Evolutionary conservation across 2,329 filamentous ascomycete species (phyloP).

Genomic region (Amphichorda felina): DNA sequence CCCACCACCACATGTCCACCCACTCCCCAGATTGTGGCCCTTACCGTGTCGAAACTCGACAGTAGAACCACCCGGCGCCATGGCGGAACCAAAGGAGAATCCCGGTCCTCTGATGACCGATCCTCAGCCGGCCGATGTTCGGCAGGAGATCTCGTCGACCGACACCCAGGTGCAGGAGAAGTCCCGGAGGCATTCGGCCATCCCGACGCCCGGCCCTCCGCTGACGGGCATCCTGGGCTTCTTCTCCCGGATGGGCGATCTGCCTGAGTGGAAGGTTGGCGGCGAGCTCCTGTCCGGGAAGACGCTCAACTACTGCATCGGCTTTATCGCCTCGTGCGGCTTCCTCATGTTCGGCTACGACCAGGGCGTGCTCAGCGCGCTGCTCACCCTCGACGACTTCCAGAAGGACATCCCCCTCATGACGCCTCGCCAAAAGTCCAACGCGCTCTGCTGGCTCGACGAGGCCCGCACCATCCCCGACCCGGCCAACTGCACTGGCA

Average conservation of each 20-base stretch:
- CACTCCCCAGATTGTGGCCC: neutral
- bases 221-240: constrained; percentile 7
- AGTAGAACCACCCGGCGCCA: no score
- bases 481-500: constrained; percentile 11
- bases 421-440: constrained; percentile 12
- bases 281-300: constrained; percentile 11
- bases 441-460: constrained; percentile 12
- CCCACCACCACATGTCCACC: neutral
- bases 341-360: constrained; percentile 17
- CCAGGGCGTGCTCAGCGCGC: constrained; percentile 14
- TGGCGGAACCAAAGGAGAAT: neutral
- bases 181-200: neutral
- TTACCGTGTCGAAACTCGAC: neutral
- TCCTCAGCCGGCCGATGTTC: neutral
- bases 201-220: neutral
- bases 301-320: constrained; percentile 13
- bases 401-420: constrained; percentile 12
- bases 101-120: neutral
- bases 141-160: neutral
- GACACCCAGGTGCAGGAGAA: neutral
- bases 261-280: constrained; percentile 12
- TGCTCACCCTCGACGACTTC: constrained; percentile 14
- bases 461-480: constrained; percentile 7
- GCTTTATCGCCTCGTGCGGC: constrained; percentile 14
- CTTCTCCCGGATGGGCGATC: constrained; percentile 8